These are phyloP conservation scores for Volvox carteri DNA, from an alignment of 163 green algal species.

Conservation along the genomic window DNA sequence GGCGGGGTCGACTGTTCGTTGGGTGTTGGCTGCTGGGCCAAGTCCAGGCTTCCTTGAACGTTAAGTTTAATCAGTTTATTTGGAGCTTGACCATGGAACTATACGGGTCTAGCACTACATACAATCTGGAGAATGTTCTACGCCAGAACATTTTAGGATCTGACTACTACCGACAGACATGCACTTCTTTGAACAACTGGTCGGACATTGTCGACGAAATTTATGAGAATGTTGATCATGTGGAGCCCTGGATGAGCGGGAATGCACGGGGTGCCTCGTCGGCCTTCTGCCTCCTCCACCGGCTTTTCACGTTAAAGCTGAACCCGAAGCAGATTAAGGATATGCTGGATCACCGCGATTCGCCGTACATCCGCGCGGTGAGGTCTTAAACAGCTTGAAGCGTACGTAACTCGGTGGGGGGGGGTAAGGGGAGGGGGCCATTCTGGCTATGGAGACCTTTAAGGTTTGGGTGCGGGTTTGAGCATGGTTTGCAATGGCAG, in stretches of 20 bases:
- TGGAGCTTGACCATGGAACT: constrained; percentile 53
- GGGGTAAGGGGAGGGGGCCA: too few relatives aligned
- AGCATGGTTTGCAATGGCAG: too few relatives aligned
- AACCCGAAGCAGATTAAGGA: constrained; percentile 80
- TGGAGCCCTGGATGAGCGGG: constrained; percentile 98
- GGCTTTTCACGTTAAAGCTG: constrained; percentile 86
- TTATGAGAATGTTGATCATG: constrained; percentile 89
- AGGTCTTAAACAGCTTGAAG: constrained; percentile 3
- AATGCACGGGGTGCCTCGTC: constrained; percentile 94
- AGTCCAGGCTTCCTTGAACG: too few relatives aligned
- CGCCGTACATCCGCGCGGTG: constrained; percentile 96
- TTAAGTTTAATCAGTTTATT: too few relatives aligned
- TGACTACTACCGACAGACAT: constrained; percentile 86
- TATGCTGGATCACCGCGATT: constrained; percentile 92
- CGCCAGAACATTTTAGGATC: constrained; percentile 86
- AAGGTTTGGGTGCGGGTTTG: too few relatives aligned
- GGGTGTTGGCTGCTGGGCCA: too few relatives aligned
- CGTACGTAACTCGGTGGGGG: not conserved
- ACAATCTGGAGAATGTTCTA: constrained; percentile 91
- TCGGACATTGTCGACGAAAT: constrained; percentile 94
- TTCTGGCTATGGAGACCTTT: too few relatives aligned
- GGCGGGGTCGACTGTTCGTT: too few relatives aligned
- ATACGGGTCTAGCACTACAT: constrained; percentile 83
- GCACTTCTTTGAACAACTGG: constrained; percentile 74
- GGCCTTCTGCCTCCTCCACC: constrained; percentile 95